Base-by-base conservation (phyloP, 2,329 filamentous ascomycete genomes). In the Alternaria gaisen region DNA sequence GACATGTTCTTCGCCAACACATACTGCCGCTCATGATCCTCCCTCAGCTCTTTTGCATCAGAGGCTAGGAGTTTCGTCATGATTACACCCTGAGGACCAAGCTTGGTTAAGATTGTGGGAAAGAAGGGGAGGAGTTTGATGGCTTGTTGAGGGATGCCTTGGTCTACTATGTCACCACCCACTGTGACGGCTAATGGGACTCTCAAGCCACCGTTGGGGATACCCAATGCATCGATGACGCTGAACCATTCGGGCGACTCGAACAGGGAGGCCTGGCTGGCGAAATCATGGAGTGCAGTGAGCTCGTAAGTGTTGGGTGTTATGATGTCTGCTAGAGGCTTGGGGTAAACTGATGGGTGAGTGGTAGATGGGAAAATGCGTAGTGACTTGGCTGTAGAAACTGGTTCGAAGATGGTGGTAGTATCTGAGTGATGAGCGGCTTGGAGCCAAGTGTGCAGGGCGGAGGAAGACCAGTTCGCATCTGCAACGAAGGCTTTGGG, bases 101-200 rank as follows among this genome's bases (percentile, higher is more conserved):
- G 83, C 77, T 97, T 98, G 1, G 92, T 93, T 41, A 97, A 80
- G 30, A 98, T 87, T 3, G 87, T 92, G 0, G 94, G 93, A 22
- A 97, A 90, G 70, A 93, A 97, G 0, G 95, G 95, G 1, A 97
- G 85, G 20, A 99, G 86, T 71, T 95, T 92, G 41, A 97, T 86
- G 36, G 86, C 87, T 80, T 94, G 91, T 69, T 96, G 90, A 0
- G 94, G 93, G 12, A 97, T 86, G 1, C 94, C 95, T 10, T 88
- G 83, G 68, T 97, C 90, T 1, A 93, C 91, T 53, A 97, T 82
- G 3, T 84, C 83, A 0, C 80, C 72, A 2, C 85, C 88, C 0
- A 92, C 91, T n/a, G 93, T 82, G 5, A 85, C 81, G 0, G 91
- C 84, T 53, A 97, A 90, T 1, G 88, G 85, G 28, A 93, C 89